A percentile compares a stretch with the other conserved stretches of the same genome.
phyloP scores from a whole-genome alignment of 129 eudicot genomes.

The Artemisia tridentata region DNA sequence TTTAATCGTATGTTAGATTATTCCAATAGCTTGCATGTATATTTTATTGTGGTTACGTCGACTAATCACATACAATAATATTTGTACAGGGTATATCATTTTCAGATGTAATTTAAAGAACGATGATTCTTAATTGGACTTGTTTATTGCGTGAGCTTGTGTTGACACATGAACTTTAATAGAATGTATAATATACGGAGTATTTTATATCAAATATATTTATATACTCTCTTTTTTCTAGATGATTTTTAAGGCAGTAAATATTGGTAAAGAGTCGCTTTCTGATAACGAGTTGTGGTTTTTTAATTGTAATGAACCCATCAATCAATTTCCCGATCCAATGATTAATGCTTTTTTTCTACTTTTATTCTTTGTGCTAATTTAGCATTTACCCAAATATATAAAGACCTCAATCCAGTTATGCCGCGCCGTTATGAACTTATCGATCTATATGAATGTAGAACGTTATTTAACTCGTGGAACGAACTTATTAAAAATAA shows the following conservation, averaged over 20 bases:
- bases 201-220: neutral
- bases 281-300: conserved; percentile 35
- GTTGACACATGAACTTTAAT: neutral
- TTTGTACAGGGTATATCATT: conserved; percentile 7
- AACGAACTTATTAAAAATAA: no score
- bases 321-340: conserved; percentile 40
- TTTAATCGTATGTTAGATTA: conserved; percentile 33
- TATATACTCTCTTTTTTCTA: conserved; percentile 10
- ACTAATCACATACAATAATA: conserved; percentile 14
- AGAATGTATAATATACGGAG: no score
- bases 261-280: conserved; percentile 40
- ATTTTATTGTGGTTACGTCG: conserved; percentile 24
- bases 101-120: conserved; percentile 14
- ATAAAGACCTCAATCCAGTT: no score
- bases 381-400: neutral
- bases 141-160: conserved; percentile 22
- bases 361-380: neutral
- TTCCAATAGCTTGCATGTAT: conserved; percentile 21
- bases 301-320: conserved; percentile 23
- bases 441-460: no score
- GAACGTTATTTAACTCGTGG: no score
- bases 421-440: no score
- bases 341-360: conserved; percentile 24
- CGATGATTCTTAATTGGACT: conserved; percentile 24
- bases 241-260: conserved; percentile 23